Base-by-base conservation (phyloP, 345 rosid species). In the Anastatica hierochuntica region DNA sequence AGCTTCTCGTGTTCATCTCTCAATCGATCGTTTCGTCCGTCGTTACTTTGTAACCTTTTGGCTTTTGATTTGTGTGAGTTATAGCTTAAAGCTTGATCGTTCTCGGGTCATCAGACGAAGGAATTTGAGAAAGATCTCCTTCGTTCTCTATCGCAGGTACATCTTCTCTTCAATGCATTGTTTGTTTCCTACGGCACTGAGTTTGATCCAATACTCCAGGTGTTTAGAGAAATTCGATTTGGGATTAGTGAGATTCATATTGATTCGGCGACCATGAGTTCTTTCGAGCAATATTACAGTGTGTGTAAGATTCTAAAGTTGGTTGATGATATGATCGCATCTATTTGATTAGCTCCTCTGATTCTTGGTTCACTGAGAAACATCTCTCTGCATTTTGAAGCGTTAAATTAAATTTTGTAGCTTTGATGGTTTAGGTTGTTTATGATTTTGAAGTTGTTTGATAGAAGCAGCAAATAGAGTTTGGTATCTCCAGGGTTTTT, bases 91-190 rank as follows among this genome's bases (percentile, higher is more conserved):
- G n/a, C n/a, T n/a, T n/a, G n/a, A n/a, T n/a, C n/a, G n/a, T n/a
- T n/a, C n/a, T n/a, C n/a, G n/a, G n/a, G n/a, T n/a, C n/a, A n/a
- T n/a, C n/a, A n/a, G n/a, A n/a, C n/a, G n/a, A n/a, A n/a, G n/a
- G n/a, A n/a, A n/a, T n/a, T n/a, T n/a, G n/a, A n/a, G n/a, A n/a
- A n/a, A n/a, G n/a, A n/a, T n/a, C 63, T 84, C 39, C 70, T 84
- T 40, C 37, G 72, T 40, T 58, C 82, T 52, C 83, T 83, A 12
- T 81, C 89, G 43, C 73, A 75, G 81, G 94, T 77, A 44, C 18
- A 23, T 39, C 7, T 15, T 66, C n/a, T 40, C 19, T 17, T 3
- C 5, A 10, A 3, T 15, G 14, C 42, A 6, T 16, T 5, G 47
- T n/a, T n/a, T n/a, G n/a, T n/a, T n/a, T n/a, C n/a, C n/a, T n/a